Conservation (phyloP, 306 rosid genomes). For the Cajanus cajan region DNA sequence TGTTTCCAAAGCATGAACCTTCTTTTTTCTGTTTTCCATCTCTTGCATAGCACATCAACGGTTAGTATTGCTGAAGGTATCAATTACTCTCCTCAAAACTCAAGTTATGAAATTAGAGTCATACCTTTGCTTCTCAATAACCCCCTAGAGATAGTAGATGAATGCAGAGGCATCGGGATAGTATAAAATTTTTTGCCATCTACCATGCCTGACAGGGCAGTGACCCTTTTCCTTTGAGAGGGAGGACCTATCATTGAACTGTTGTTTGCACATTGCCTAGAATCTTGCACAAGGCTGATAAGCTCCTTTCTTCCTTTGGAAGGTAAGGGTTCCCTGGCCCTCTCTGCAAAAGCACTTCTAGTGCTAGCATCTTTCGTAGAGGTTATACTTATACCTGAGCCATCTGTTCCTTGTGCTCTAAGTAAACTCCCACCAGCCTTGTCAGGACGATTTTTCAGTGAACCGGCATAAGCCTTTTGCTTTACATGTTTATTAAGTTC, state of each 20-base stretch:
- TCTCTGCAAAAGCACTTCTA: no score
- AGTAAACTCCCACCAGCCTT: no score
- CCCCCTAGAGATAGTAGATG: no score
- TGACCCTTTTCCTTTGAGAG: slow-evolving; percentile 68
- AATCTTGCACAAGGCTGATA: no score
- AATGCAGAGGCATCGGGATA: no score
- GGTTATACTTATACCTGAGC: no score
- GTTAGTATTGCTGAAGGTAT: slow-evolving; percentile 3
- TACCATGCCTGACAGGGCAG: slow-evolving; percentile 53
- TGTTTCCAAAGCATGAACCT: slow-evolving; percentile 76
- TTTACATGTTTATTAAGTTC: slow-evolving; percentile 41
- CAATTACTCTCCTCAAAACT: slow-evolving; percentile 24
- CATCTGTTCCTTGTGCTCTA: no score
- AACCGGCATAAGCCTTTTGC: slow-evolving; percentile 32
- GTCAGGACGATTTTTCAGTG: slow-evolving; percentile 36
- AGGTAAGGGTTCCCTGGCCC: no score
- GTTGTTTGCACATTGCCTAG: slow-evolving; percentile 43
- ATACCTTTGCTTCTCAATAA: no score
- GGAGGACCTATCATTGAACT: slow-evolving; percentile 47
- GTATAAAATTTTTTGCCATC: slow-evolving; percentile 40
- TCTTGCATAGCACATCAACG: slow-evolving; percentile 37
- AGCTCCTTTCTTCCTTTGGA: no score
- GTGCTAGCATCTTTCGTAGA: no score
- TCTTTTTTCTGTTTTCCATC: slow-evolving; percentile 58
- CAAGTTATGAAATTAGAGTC: no score